Conservation (phyloP, 2,329 filamentous ascomycete species). For the Beauveria varroae region DNA sequence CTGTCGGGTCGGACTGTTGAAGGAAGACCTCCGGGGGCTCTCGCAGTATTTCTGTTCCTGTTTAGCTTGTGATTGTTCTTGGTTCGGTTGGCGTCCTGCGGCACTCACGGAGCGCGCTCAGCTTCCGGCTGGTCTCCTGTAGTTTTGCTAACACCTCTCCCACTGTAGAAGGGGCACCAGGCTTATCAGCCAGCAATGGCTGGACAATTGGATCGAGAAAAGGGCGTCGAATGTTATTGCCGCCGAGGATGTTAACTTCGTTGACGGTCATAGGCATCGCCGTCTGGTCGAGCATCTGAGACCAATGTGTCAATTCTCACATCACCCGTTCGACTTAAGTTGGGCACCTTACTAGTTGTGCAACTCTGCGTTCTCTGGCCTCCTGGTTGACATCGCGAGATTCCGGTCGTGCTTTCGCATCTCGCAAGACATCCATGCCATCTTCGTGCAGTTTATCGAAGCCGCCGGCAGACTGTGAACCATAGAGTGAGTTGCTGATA, state of each 20-base stretch:
- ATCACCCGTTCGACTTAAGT: background rate
- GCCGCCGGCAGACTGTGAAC: conserved; percentile 26
- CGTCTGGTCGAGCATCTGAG: conserved; percentile 58
- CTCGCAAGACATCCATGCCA: conserved; percentile 28
- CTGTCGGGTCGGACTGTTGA: conserved; percentile 62
- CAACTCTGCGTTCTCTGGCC: conserved; percentile 31
- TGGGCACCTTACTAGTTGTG: conserved; percentile 25
- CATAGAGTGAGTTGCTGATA: background rate
- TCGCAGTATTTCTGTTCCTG: conserved; percentile 69
- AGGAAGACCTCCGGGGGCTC: conserved; percentile 75
- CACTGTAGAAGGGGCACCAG: conserved; percentile 64
- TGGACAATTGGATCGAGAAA: conserved; percentile 79
- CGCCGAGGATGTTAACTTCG: conserved; percentile 75
- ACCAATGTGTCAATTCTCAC: background rate
- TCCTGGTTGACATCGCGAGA: conserved; percentile 30
- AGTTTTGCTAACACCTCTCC: conserved; percentile 70
- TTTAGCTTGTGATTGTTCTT: conserved; percentile 14
- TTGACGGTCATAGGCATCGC: conserved; percentile 83
- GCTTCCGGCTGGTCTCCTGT: conserved; percentile 61
- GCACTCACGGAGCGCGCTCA: conserved; percentile 69
- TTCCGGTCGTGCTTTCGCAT: conserved; percentile 30
- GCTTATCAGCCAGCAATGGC: conserved; percentile 64
- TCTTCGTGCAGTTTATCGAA: conserved; percentile 34
- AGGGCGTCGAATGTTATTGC: conserved; percentile 69
- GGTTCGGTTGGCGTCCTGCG: background rate